Evolutionary conservation across 2,329 filamentous ascomycete genomes (phyloP), one percentile per base, ranked within the genome.

Genomic region (Fusarium aywerte): DNA sequence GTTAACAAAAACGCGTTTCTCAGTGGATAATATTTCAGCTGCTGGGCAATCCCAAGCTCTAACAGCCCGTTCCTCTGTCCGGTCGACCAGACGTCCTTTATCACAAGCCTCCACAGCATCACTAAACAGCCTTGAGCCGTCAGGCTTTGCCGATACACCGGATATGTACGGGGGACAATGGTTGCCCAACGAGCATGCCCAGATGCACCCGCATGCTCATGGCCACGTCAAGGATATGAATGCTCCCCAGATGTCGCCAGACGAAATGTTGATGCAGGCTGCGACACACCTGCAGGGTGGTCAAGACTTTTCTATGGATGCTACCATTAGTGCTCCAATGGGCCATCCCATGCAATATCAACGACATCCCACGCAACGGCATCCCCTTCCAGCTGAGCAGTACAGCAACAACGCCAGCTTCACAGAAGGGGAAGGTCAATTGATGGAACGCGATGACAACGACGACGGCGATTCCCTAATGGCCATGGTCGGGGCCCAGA

Each of bases 361-460:
- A 23, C 75, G 76, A 16, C 78, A 78, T 48, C 73, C 66, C n/a
- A 77, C 80, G 65, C 72, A 77, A 29, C 79, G 85, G 18, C 86
- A 87, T 66, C 82, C 84, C 16, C 76, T 88, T n/a, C 81, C 85
- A 8, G 77, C 79, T 49, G 87, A 89, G 39, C 81, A 83, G 35
- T 89, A 84, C 69, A 80, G 77, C 33, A 78, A 79, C 39, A 84
- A 83, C 67, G 78, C 79, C 62, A 87, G 83, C 74, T 89, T 87
- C 69, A 83, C 82, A 29, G 87, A 89, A 58, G 80, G 76, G 31
- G 86, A 89, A 52, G 85, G 82, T 68, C 86, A 89, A 70, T 81
- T 89, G 79, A 74, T 88, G 69, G 87, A 89, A 56, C 83, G 84
- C 45, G 87, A 89, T 43, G 85, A 86, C 27, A 82, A 83, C 42